Conservation (phyloP, 306 rosid genomes). For the Acacia confusa region DNA sequence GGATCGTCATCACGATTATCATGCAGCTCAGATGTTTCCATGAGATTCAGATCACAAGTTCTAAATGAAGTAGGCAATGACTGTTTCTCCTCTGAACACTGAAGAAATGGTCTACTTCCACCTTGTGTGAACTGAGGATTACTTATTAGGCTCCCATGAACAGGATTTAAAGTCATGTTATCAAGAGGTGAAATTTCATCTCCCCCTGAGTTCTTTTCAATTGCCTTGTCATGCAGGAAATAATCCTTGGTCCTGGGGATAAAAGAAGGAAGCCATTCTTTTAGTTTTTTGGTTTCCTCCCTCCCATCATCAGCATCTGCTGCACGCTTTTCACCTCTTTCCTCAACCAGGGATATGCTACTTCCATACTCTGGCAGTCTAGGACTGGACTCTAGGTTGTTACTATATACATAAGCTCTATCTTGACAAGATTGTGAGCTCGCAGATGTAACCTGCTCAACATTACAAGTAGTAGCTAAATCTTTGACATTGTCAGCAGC, state of each 20-base stretch:
- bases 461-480: slow-evolving; percentile 40
- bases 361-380: slow-evolving; percentile 47
- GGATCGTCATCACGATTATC: slow-evolving; percentile 66
- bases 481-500: slow-evolving; percentile 46
- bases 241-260: slow-evolving; percentile 50
- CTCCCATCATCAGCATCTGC: slow-evolving; percentile 50
- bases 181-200: slow-evolving; percentile 40
- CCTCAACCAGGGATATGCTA: slow-evolving; percentile 46
- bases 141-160: slow-evolving; percentile 46
- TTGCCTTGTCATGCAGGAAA: slow-evolving; percentile 51
- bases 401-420: slow-evolving; percentile 39
- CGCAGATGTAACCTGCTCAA: slow-evolving; percentile 40
- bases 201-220: slow-evolving; percentile 46
- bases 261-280: slow-evolving; percentile 61
- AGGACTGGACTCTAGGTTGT: slow-evolving; percentile 42
- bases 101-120: slow-evolving; percentile 49
- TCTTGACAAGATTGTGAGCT: slow-evolving; percentile 52
- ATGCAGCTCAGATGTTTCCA: slow-evolving; percentile 71
- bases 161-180: slow-evolving; percentile 41
- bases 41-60: slow-evolving; percentile 96
- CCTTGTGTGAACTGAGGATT: slow-evolving; percentile 49
- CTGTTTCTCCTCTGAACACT: slow-evolving; percentile 68
- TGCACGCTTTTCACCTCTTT: slow-evolving; percentile 68
- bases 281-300: slow-evolving; percentile 60
- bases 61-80: slow-evolving; percentile 71